phyloP scores from a whole-genome alignment of 1,284 basidiomycete species.

The Pyrrhoderma noxium region DNA sequence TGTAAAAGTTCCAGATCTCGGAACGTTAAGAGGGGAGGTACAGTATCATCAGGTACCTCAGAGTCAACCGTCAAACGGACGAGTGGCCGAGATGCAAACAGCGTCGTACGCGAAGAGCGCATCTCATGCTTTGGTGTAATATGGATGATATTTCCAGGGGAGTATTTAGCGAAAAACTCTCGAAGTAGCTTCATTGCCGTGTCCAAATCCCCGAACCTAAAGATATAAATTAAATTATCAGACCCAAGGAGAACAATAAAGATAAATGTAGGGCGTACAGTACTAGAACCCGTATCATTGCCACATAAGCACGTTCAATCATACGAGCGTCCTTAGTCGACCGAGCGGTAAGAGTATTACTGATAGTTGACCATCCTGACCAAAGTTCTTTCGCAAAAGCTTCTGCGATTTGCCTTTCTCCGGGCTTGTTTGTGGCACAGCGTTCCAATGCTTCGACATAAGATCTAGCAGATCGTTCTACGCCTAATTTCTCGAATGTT shows the following conservation, averaged over 20 bases:
- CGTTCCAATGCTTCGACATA: constrained; percentile 65
- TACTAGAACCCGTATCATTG: constrained; percentile 54
- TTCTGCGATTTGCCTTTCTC: constrained; percentile 41
- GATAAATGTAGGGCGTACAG: constrained; percentile 39
- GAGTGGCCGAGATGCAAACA: constrained; percentile 20
- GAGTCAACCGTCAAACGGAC: constrained; percentile 18
- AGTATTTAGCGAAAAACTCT: constrained; percentile 23
- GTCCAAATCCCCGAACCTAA: constrained; percentile 22
- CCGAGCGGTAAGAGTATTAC: constrained; percentile 30
- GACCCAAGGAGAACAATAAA: neutral
- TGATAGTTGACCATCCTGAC: constrained; percentile 45
- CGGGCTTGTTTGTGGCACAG: constrained; percentile 41
- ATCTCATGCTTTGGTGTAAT: constrained; percentile 10
- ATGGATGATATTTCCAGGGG: constrained; percentile 15
- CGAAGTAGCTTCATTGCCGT: constrained; percentile 23
- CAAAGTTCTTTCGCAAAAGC: constrained; percentile 52
- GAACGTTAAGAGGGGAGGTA: constrained; percentile 63
- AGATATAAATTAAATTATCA: neutral
- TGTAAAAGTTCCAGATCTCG: constrained; percentile 60
- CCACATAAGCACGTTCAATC: constrained; percentile 58
- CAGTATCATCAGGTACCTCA: constrained; percentile 47
- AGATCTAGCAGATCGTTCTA: constrained; percentile 45
- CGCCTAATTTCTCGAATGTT: constrained; percentile 38
- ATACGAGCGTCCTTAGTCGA: constrained; percentile 35
- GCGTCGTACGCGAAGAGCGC: constrained; percentile 14